Percentiles rank a stretch among this genome's conserved stretches.
phyloP scores from a whole-genome alignment of 306 rosid genomes.

The Hylodesmum podocarpum region DNA sequence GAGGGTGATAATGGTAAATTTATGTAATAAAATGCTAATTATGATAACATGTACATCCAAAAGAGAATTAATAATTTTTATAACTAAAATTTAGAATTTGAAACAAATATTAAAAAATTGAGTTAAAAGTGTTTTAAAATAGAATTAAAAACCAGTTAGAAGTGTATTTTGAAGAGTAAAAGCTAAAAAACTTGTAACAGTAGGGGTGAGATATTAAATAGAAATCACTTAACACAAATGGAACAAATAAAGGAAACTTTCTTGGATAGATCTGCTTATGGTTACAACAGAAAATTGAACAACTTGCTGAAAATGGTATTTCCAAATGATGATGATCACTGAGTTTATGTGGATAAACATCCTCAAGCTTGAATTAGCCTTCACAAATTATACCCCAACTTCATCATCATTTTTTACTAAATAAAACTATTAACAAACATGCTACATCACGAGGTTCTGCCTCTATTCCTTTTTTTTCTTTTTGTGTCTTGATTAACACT shows the following conservation, averaged over 20 bases:
- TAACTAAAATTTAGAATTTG: not conserved
- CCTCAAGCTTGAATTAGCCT: not conserved
- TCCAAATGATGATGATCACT: slow-evolving; percentile 11
- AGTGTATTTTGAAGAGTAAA: not conserved
- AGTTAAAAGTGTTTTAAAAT: not conserved
- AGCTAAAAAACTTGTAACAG: not conserved
- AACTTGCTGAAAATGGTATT: slow-evolving; percentile 19
- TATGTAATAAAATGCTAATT: too few species aligned
- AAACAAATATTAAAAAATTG: not conserved
- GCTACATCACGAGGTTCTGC: slow-evolving; percentile 15
- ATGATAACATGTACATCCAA: too few species aligned
- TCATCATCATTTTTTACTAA: slow-evolving; percentile 7
- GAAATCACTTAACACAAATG: not conserved
- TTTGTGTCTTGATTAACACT: not conserved
- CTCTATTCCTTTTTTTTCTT: not conserved
- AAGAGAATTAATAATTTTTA: not conserved
- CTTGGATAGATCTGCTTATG: not conserved
- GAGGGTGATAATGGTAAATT: too few species aligned
- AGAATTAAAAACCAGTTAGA: not conserved
- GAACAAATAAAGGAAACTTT: not conserved
- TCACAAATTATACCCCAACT: slow-evolving; percentile 17
- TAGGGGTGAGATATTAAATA: not conserved
- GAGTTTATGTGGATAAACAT: slow-evolving; percentile 2
- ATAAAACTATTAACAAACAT: slow-evolving; percentile 19
- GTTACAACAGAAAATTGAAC: slow-evolving; percentile 21